Conservation (phyloP, 768 basidiomycete species). For the Leccinum ochraceum region DNA sequence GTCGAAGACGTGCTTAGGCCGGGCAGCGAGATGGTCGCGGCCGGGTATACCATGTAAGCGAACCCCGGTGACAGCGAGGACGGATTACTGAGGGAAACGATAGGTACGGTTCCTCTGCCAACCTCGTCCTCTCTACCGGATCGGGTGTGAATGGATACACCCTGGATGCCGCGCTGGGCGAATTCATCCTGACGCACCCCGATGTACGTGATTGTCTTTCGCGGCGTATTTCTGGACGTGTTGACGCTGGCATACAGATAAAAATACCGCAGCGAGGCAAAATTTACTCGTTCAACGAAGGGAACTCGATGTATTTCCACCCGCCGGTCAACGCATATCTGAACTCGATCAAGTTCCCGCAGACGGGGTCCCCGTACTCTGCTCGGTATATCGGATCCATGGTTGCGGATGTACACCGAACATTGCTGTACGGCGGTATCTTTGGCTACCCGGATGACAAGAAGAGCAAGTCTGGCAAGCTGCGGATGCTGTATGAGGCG, state of each 20-base stretch:
- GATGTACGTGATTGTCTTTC: constrained; percentile 53
- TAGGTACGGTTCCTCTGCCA: constrained; percentile 94
- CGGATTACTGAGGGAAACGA: constrained; percentile 12
- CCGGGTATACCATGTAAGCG: constrained; percentile 92
- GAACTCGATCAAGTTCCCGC: constrained; percentile 89
- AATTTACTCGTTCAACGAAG: constrained; percentile 99
- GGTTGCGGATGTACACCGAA: constrained; percentile 98
- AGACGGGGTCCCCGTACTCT: constrained; percentile 77
- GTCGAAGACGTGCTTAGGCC: constrained; percentile 89
- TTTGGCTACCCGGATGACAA: constrained; percentile 98
- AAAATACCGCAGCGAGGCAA: constrained; percentile 92
- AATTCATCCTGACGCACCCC: constrained; percentile 98
- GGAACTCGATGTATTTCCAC: constrained; percentile 94
- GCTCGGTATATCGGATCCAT: constrained; percentile 96
- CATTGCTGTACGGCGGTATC: constrained; percentile 95
- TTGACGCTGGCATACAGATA: constrained; percentile 53
- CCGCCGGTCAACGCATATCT: constrained; percentile 79
- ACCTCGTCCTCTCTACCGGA: constrained; percentile 93
- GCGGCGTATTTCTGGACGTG: neutral
- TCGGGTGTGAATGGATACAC: constrained; percentile 98
- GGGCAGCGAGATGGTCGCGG: constrained; percentile 96
- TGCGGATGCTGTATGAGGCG: constrained; percentile 93
- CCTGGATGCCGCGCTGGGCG: constrained; percentile 90
- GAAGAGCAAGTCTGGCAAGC: constrained; percentile 95
- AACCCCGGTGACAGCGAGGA: neutral